Conservation (phyloP, 2,329 filamentous ascomycete species). For the Ustilaginoidea virens region DNA sequence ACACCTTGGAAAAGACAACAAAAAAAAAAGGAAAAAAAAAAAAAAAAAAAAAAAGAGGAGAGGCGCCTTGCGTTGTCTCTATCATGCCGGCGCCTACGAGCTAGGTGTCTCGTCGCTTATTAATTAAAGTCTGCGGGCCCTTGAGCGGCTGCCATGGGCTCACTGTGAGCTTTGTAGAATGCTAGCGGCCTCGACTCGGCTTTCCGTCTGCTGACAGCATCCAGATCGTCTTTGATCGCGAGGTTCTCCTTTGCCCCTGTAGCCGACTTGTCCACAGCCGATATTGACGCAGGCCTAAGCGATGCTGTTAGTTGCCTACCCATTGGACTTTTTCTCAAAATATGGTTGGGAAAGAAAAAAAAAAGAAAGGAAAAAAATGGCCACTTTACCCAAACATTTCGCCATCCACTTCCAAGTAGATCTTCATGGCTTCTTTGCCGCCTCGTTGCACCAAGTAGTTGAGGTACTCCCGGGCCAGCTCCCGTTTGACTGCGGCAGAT, state of each 20-base stretch:
- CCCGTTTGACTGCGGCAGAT: conserved; percentile 50
- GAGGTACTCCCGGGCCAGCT: conserved; percentile 67
- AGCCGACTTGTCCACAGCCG: conserved; percentile 6
- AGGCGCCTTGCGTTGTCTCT: too few relatives aligned
- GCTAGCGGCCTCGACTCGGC: conserved; percentile 34
- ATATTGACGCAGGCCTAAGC: conserved; percentile 10
- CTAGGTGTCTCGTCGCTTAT: too few relatives aligned
- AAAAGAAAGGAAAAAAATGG: background rate
- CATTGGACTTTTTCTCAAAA: too few relatives aligned
- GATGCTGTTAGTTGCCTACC: too few relatives aligned
- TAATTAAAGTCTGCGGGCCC: conserved; percentile 38
- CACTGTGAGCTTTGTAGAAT: conserved; percentile 37
- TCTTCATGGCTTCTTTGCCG: conserved; percentile 68
- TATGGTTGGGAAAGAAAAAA: too few relatives aligned
- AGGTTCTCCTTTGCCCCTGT: conserved; percentile 30
- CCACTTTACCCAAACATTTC: conserved; percentile 66
- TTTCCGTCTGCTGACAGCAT: conserved; percentile 32
- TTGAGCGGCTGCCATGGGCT: conserved; percentile 28
- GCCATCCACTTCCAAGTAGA: conserved; percentile 68
- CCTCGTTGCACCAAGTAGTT: conserved; percentile 71
- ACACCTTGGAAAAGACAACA: too few relatives aligned
- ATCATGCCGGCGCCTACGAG: too few relatives aligned
- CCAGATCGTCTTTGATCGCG: conserved; percentile 25
- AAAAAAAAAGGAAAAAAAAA: background rate
- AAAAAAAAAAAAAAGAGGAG: too few relatives aligned